Evolutionary conservation across 2,329 filamentous ascomycete genomes (phyloP).

Genomic region (Trichophyton schoenleinii): DNA sequence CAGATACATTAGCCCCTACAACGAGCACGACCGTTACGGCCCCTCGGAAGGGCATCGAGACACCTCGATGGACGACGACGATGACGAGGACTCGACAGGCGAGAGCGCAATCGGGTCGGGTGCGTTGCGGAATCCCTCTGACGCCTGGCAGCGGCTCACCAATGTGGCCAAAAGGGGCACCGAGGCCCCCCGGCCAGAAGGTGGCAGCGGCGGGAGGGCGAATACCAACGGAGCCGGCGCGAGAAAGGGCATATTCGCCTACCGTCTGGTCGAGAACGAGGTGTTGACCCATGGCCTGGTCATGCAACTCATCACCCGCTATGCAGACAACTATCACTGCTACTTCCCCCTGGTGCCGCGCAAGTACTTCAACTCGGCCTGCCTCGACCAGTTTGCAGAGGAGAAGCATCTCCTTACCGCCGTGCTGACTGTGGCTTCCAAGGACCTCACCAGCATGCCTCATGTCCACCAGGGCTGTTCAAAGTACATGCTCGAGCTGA

Average conservation of each 20-base stretch:
- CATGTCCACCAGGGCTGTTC: constrained; percentile 54
- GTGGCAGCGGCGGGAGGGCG: constrained; percentile 16
- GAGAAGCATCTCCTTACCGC: constrained; percentile 58
- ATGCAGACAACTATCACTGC: constrained; percentile 54
- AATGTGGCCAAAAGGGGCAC: constrained; percentile 31
- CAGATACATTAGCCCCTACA: background rate
- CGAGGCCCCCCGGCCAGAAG: constrained; percentile 17
- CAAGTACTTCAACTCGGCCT: constrained; percentile 43
- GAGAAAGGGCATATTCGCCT: constrained; percentile 27
- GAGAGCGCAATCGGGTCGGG: constrained; percentile 28
- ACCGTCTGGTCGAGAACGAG: constrained; percentile 33
- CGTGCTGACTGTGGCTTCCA: constrained; percentile 57
- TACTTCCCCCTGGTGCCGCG: constrained; percentile 57
- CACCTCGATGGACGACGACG: constrained; percentile 8
- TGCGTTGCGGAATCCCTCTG: constrained; percentile 36
- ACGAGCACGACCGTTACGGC: background rate
- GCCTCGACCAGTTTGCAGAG: constrained; percentile 45
- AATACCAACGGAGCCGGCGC: constrained; percentile 4
- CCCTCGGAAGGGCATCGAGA: background rate
- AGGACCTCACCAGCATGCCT: constrained; percentile 53
- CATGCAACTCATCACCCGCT: constrained; percentile 44
- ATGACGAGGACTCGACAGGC: constrained; percentile 28
- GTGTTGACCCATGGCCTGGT: constrained; percentile 39
- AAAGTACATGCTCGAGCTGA: constrained; percentile 56
- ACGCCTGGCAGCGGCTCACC: constrained; percentile 38